Base-by-base conservation (phyloP, 1,139 yeast genomes). In the Saccharomyces hybrid region DNA sequence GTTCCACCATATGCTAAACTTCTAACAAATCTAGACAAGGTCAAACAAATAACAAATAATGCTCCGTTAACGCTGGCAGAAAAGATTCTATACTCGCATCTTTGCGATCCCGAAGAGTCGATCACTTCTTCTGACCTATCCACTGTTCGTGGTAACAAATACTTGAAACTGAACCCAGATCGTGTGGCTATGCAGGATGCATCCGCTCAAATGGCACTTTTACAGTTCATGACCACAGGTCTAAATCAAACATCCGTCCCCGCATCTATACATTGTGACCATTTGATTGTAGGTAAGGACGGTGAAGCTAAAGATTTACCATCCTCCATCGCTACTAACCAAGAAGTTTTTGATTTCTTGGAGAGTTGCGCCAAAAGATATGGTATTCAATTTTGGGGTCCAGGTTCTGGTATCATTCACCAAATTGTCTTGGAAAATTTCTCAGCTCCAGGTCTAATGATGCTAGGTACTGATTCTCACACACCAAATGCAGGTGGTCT, bases 151-250 rank as follows among this genome's bases (percentile, higher is more conserved):
- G 99, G 99, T 52, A 71, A 81, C 58, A 82, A 88, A 57, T 93
- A 93, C 71, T 80, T 93, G 69, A 93, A 93, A 76, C 78, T 93
- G 64, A 81, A 84, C 68, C 99, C 99, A n/a, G 99, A 93, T 71
- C 81, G 99, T 66, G 99, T 93, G 21, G 99, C 99, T 27, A 91
- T 91, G 97, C 99, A 93, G 76, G 99, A 93, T 75, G 99, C 99
- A 1, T 87, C 96, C 26, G 99, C 99, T 1, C 99, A 93, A 74
- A 93, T 91, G 88, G 99, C 99, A 2, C 76, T 93, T 60, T 76
- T 93, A 61, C 99, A 93, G 74, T 93, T 93, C 73, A 91, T 93
- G 95, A 89, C 98, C 31, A 88, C 96, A 65, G 96, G 97, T 19
- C 82, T 91, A 83, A 70, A 82, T 50, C 76, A 83, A 32, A 88